These are phyloP conservation scores for Candida golubevii DNA, from an alignment of 805 yeast species.

Conservation along the genomic window DNA sequence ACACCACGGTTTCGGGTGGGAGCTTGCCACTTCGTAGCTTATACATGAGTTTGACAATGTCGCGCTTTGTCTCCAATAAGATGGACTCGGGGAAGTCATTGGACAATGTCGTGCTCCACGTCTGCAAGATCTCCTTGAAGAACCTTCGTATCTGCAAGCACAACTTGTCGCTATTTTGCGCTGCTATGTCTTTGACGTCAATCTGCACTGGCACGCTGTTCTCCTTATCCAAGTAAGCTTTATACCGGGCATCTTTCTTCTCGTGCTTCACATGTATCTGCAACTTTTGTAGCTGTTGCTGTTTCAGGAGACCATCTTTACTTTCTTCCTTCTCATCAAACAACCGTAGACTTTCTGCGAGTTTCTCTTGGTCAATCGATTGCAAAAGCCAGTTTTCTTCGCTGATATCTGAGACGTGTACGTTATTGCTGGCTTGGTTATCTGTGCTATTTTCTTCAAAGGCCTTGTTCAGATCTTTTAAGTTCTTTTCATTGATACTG, in stretches of 20 bases:
- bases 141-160: slow-evolving; percentile 43
- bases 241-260: slow-evolving; percentile 20
- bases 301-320: slow-evolving; percentile 9
- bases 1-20: slow-evolving; percentile 43
- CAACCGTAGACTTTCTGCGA: slow-evolving; percentile 2
- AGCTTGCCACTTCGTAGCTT: slow-evolving; percentile 35
- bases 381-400: neutral
- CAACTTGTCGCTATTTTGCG: slow-evolving; percentile 25
- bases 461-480: neutral
- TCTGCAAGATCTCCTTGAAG: slow-evolving; percentile 39
- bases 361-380: slow-evolving; percentile 4
- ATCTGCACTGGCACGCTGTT: slow-evolving; percentile 12
- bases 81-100: slow-evolving; percentile 11
- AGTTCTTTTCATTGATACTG: too few species aligned
- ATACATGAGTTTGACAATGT: slow-evolving; percentile 50
- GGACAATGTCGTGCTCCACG: slow-evolving; percentile 33
- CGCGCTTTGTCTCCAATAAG: slow-evolving; percentile 33
- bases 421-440: neutral
- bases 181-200: slow-evolving; percentile 29
- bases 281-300: slow-evolving; percentile 18
- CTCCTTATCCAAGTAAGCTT: slow-evolving; percentile 27
- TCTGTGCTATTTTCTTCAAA: neutral
- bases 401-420: neutral
- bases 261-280: slow-evolving; percentile 16
- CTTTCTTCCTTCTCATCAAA: slow-evolving; percentile 15